phyloP scores from a whole-genome alignment of 192 early-diverging fungal genomes.

The Kappamyces sp. region DNA sequence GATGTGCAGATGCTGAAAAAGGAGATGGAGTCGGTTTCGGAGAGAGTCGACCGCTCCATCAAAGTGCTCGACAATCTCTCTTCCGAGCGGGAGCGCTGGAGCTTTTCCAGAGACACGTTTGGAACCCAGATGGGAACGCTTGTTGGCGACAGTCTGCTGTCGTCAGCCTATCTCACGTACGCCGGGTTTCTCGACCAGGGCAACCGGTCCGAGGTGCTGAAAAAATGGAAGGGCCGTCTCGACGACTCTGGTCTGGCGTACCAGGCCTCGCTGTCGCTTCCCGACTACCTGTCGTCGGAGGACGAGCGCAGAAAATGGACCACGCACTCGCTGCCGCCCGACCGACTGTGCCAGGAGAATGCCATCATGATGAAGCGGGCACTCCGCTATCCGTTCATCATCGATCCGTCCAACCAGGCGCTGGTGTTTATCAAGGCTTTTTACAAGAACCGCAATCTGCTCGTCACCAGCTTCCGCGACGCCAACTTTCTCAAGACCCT shows the following conservation, averaged over 20 bases:
- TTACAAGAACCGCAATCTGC: conserved; percentile 81
- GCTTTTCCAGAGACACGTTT: conserved; percentile 79
- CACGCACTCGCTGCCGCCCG: conserved; percentile 72
- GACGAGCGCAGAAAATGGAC: conserved; percentile 92
- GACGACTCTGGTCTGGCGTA: conserved; percentile 60
- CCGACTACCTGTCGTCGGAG: conserved; percentile 85
- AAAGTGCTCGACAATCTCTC: conserved; percentile 80
- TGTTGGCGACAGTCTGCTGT: conserved; percentile 91
- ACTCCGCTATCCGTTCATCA: conserved; percentile 94
- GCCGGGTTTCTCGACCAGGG: conserved; percentile 98
- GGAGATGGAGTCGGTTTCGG: conserved; percentile 91
- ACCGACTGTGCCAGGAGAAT: conserved; percentile 95
- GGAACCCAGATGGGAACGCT: conserved; percentile 96
- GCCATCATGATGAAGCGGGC: conserved; percentile 93
- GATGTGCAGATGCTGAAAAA: conserved; percentile 83
- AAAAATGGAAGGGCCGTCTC: conserved; percentile 74
- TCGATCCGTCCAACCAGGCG: conserved; percentile 96
- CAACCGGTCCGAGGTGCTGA: conserved; percentile 73
- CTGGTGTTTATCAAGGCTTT: conserved; percentile 79
- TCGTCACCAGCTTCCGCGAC: conserved; percentile 95
- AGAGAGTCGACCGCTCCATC: conserved; percentile 86
- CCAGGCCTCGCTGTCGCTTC: conserved; percentile 73
- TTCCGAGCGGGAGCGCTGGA: conserved; percentile 92
- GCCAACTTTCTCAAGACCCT: conserved; percentile 94
- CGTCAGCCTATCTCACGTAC: conserved; percentile 93